Evolutionary conservation across 495 filamentous ascomycete species (phyloP).

Genomic region (Penicillium riverlandense): DNA sequence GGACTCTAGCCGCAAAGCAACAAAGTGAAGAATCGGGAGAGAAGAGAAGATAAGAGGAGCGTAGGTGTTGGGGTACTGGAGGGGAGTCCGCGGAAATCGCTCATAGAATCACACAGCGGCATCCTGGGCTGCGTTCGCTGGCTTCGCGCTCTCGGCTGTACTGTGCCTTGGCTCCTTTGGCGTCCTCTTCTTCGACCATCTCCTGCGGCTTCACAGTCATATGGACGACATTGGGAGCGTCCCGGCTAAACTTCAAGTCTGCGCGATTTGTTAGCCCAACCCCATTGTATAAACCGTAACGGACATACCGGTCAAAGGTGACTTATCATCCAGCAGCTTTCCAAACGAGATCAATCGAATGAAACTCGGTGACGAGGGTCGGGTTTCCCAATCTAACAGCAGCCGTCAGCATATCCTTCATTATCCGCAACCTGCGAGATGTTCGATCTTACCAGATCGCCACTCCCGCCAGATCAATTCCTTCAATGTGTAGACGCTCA

Average conservation of each 20-base stretch:
- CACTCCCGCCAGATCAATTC: slow-evolving; percentile 88
- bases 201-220: slow-evolving; percentile 91
- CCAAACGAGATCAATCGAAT: slow-evolving; percentile 88
- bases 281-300: not conserved
- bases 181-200: slow-evolving; percentile 82
- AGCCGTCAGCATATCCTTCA: not conserved
- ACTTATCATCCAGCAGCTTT: slow-evolving; percentile 80
- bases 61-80: too few species aligned
- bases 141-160: slow-evolving; percentile 50
- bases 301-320: slow-evolving; percentile 60
- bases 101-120: slow-evolving; percentile 79
- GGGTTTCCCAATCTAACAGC: slow-evolving; percentile 70
- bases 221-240: slow-evolving; percentile 75
- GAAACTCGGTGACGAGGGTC: slow-evolving; percentile 71
- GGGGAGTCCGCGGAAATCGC: not conserved
- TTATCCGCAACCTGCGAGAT: not conserved
- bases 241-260: slow-evolving; percentile 75
- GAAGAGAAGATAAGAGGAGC: not conserved
- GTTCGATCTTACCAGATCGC: slow-evolving; percentile 53
- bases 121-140: slow-evolving; percentile 58
- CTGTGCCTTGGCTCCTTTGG: slow-evolving; percentile 63
- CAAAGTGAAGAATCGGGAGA: not conserved
- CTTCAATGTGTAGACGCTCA: slow-evolving; percentile 87
- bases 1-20: slow-evolving; percentile 4
- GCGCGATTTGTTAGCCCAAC: slow-evolving; percentile 5